Evolutionary conservation across 345 rosid genomes (phyloP), one percentile per base, ranked within the genome.

Genomic region (Theobroma cacao): DNA sequence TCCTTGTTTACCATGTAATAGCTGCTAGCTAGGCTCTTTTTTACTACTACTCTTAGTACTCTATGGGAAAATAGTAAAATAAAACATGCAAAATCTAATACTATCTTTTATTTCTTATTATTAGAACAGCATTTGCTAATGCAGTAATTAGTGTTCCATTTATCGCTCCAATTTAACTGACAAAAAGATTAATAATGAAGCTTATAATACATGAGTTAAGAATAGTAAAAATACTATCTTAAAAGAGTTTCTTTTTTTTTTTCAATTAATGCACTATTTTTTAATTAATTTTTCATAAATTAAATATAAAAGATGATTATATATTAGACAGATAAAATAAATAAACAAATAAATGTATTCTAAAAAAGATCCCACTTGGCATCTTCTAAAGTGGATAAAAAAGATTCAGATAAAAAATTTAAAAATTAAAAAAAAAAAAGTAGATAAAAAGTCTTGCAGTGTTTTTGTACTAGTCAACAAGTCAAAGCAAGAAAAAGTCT

Each of bases 401-500:
- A 3, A 48, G 34, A 70, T 70, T 70, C 59, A 30, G 3, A 28
- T 2, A n/a, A n/a, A 38, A 12, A n/a, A 2, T 7, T 6, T 1
- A 40, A 6, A 6, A 6, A 3, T 1, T 3, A 40, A 41, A 41
- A 41, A 5, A 8, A 41, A 41, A 24, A 67, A 41, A 41, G 2
- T 2, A 30, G 17, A 1, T 20, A 38, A 34, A 22, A 3, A 41
- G 33, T 41, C 4, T 24, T 4, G n/a, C n/a, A 18, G 1, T 15
- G 15, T 15, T 31, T 36, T 33, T 50, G 47, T n/a, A n/a, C n/a
- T n/a, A 73, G 75, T 45, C 55, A 80, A 76, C 0, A 75, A 69
- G 79, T 80, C 72, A 69, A 80, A 80, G 26, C 11, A 59, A 26
- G 34, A 14, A 4, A 47, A 58, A 9, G 61, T 7, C 12, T 34